These are phyloP conservation scores for Gossypium stocksii DNA, from an alignment of 345 rosid species.

Conservation along the genomic window DNA sequence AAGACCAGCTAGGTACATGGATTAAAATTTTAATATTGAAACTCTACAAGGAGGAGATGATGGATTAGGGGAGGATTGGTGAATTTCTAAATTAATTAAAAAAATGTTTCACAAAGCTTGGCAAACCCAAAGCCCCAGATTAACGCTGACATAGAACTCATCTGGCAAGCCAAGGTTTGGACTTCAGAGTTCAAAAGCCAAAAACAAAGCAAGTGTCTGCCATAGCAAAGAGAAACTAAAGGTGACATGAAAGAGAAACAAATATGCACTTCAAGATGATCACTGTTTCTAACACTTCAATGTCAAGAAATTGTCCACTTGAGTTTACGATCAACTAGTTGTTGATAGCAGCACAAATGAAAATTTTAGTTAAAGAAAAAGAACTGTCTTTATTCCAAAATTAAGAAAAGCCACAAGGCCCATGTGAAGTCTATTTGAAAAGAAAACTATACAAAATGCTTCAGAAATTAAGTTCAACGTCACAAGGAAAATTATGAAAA, in stretches of 20 bases:
- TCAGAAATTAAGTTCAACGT: slow-evolving; percentile 24
- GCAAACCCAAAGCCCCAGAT: background rate
- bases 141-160: too few species aligned
- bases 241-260: background rate
- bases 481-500: slow-evolving; percentile 3
- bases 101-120: background rate
- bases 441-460: background rate
- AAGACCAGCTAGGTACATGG: background rate
- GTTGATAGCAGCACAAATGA: background rate
- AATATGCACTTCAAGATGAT: background rate
- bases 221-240: background rate
- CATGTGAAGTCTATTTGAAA: background rate
- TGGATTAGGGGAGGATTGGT: too few species aligned
- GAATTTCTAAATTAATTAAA: background rate
- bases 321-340: background rate
- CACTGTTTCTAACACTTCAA: background rate
- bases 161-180: background rate
- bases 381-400: background rate
- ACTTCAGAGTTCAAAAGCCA: background rate
- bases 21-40: background rate
- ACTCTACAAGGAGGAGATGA: background rate
- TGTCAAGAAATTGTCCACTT: background rate
- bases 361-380: background rate
- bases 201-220: background rate
- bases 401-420: background rate